phyloP scores from a whole-genome alignment of 2,329 filamentous ascomycete genomes.

The Colletotrichum orbiculare region DNA sequence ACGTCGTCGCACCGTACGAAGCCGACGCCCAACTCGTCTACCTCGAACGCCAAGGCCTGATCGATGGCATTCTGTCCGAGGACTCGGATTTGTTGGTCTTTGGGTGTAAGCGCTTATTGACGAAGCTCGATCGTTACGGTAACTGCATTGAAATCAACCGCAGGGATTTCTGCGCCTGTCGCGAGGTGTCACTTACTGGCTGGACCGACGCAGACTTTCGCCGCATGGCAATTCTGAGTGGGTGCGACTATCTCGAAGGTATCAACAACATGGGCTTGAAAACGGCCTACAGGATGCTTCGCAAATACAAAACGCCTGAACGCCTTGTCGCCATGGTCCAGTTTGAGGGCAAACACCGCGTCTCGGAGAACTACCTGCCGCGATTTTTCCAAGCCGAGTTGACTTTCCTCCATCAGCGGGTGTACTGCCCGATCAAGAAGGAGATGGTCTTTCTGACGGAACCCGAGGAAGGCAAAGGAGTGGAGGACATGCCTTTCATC shows the following conservation, averaged over 20 bases:
- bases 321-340: slow-evolving; percentile 83
- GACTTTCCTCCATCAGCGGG: slow-evolving; percentile 94
- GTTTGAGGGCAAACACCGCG: slow-evolving; percentile 86
- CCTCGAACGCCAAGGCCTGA: slow-evolving; percentile 84
- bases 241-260: slow-evolving; percentile 92
- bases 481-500: slow-evolving; percentile 83
- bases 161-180: slow-evolving; percentile 86
- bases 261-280: slow-evolving; percentile 90
- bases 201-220: slow-evolving; percentile 95
- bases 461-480: slow-evolving; percentile 69
- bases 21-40: slow-evolving; percentile 98
- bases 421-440: slow-evolving; percentile 82
- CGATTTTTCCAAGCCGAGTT: slow-evolving; percentile 87
- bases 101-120: slow-evolving; percentile 88
- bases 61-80: slow-evolving; percentile 91
- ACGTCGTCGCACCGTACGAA: slow-evolving; percentile 96
- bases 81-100: slow-evolving; percentile 97
- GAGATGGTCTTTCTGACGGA: slow-evolving; percentile 81
- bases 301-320: slow-evolving; percentile 90
- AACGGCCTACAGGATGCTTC: slow-evolving; percentile 89
- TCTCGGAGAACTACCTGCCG: slow-evolving; percentile 84
- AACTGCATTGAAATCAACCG: slow-evolving; percentile 93
- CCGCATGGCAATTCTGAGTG: slow-evolving; percentile 94
- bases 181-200: slow-evolving; percentile 87
- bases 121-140: slow-evolving; percentile 94